Percentiles rank a stretch among this genome's conserved stretches.
Evolutionary conservation across 768 basidiomycete genomes (phyloP).

Genomic region (Jaapia argillacea): DNA sequence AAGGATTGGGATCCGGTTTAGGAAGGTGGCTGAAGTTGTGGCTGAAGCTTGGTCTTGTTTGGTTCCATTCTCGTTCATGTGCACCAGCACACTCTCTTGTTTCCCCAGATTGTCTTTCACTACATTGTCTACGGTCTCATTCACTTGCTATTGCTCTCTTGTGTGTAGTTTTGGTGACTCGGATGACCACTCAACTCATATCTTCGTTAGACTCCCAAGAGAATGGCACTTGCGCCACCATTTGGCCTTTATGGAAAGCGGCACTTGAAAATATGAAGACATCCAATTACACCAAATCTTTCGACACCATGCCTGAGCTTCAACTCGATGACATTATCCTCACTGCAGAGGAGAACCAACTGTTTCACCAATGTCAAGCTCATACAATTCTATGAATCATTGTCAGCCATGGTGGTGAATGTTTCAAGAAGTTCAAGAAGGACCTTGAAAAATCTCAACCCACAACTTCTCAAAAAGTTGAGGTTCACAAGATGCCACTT

Average conservation of each 20-base stretch:
- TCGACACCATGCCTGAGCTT: conserved; percentile 16
- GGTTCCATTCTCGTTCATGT: too few species aligned
- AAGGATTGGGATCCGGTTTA: too few species aligned
- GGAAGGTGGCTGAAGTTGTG: too few species aligned
- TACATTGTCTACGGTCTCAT: too few species aligned
- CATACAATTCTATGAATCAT: conserved; percentile 22
- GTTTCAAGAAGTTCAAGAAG: conserved; percentile 16
- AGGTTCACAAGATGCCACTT: conserved; percentile 17
- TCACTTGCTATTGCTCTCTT: too few species aligned
- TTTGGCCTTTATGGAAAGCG: conserved; percentile 18
- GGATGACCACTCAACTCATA: too few species aligned
- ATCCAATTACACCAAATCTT: conserved; percentile 9
- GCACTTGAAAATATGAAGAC: conserved; percentile 15
- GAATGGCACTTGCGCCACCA: conserved; percentile 28
- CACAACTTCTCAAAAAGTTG: conserved; percentile 14
- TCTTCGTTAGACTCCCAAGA: conserved; percentile 24
- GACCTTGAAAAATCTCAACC: conserved; percentile 13
- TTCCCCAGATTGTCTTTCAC: too few species aligned
- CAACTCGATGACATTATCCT: conserved; percentile 18
- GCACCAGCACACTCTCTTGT: too few species aligned
- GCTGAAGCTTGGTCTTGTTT: too few species aligned
- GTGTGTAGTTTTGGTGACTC: too few species aligned
- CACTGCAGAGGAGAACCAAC: conserved; percentile 9
- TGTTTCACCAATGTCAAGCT: conserved; percentile 10
- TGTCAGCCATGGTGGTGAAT: conserved; percentile 18